These are phyloP conservation scores for Lactarius akahatsu DNA, from an alignment of 768 basidiomycete species.

Conservation along the genomic window DNA sequence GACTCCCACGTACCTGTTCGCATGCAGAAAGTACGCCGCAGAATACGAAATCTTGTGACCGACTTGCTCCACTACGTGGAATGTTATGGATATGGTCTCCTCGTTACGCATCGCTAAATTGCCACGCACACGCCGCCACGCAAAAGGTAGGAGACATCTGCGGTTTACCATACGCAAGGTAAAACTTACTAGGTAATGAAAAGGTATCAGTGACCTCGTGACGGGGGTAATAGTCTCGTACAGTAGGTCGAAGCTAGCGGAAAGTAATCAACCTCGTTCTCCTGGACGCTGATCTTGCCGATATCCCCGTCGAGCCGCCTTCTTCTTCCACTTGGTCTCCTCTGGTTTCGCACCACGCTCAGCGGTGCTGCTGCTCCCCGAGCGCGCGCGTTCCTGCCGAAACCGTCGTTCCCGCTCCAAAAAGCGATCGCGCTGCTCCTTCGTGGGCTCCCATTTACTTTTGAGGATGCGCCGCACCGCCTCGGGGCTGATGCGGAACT, in stretches of 20 bases:
- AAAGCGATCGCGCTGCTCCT: slow-evolving; percentile 36
- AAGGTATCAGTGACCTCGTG: background rate
- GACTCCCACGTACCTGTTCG: background rate
- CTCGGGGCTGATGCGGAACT: slow-evolving; percentile 52
- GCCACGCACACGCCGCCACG: background rate
- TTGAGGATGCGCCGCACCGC: slow-evolving; percentile 51
- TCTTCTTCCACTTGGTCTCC: slow-evolving; percentile 7
- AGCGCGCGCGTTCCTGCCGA: slow-evolving; percentile 29
- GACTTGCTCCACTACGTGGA: background rate
- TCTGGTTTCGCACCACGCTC: background rate
- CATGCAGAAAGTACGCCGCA: slow-evolving; percentile 1
- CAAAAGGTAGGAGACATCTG: background rate
- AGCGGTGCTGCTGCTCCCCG: background rate
- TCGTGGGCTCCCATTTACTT: slow-evolving; percentile 44
- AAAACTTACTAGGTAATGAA: slow-evolving; percentile 4
- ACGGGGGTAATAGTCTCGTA: slow-evolving; percentile 1
- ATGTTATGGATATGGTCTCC: background rate
- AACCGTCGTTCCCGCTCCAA: slow-evolving; percentile 34
- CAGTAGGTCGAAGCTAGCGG: slow-evolving; percentile 1
- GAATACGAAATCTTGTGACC: background rate
- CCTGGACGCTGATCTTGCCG: slow-evolving; percentile 4
- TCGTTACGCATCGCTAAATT: background rate
- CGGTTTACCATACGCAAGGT: background rate
- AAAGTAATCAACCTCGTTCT: background rate
- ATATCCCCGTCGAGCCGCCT: background rate